Percentiles rank a stretch among this genome's conserved stretches.
Evolutionary conservation across 164 flowering plant genomes (phyloP).

Genomic region (Vitis rupestris): DNA sequence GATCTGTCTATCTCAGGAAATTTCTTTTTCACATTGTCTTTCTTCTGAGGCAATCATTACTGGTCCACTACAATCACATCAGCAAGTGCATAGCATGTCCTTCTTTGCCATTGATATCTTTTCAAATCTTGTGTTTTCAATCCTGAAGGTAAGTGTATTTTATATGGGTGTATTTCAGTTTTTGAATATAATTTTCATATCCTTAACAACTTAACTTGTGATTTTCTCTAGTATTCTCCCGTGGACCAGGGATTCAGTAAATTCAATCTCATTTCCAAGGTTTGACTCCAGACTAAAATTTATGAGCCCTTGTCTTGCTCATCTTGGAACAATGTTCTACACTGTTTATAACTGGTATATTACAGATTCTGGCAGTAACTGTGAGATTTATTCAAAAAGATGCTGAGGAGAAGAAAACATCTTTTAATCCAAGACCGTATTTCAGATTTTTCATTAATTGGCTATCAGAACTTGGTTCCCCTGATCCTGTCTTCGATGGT

Average conservation of each 20-base stretch:
- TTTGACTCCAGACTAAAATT: conserved; percentile 16
- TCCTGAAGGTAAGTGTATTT: conserved; percentile 58
- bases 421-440: conserved; percentile 90
- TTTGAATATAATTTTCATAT: not conserved
- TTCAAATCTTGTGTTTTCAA: conserved; percentile 71
- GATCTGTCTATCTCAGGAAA: conserved; percentile 46
- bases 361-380: conserved; percentile 71
- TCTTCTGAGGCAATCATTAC: conserved; percentile 53
- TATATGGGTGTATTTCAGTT: not conserved
- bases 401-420: conserved; percentile 78
- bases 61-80: conserved; percentile 51
- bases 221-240: conserved; percentile 38
- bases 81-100: conserved; percentile 55
- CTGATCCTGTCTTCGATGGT: conserved; percentile 71
- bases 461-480: conserved; percentile 69
- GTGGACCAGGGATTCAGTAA: conserved; percentile 71
- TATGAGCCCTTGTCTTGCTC: not conserved
- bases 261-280: conserved; percentile 70
- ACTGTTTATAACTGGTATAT: not conserved
- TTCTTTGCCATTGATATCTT: conserved; percentile 83
- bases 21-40: conserved; percentile 81
- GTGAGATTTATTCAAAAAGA: conserved; percentile 79
- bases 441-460: conserved; percentile 89
- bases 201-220: conserved; percentile 1
- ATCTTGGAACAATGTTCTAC: not conserved